A percentile compares a stretch with the other conserved stretches of the same genome.
Conservation (phyloP, 345 rosid species). For the Capsella bursapastoris region DNA sequence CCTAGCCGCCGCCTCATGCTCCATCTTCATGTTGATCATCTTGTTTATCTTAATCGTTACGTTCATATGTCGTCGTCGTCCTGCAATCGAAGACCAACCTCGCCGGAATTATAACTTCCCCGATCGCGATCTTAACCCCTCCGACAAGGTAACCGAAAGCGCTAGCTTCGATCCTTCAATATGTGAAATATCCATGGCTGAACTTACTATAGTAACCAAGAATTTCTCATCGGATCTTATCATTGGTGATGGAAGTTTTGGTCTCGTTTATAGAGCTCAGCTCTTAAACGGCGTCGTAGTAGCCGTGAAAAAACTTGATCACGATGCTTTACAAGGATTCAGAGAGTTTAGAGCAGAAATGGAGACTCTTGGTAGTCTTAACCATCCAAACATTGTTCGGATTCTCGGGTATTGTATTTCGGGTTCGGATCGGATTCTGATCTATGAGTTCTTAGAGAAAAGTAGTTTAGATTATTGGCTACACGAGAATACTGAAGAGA, state of each 20-base stretch:
- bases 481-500: constrained; percentile 42
- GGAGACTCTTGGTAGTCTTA: constrained; percentile 74
- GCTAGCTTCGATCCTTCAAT: constrained; percentile 67
- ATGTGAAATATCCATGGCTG: constrained; percentile 65
- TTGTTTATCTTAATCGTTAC: constrained; percentile 42
- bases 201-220: constrained; percentile 62
- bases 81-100: constrained; percentile 11
- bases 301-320: constrained; percentile 81
- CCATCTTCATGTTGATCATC: constrained; percentile 40
- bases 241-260: constrained; percentile 94
- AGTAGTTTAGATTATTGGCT: constrained; percentile 87
- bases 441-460: constrained; percentile 75
- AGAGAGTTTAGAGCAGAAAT: constrained; percentile 88
- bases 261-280: constrained; percentile 70
- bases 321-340: constrained; percentile 83
- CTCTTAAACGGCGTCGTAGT: constrained; percentile 65
- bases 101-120: constrained; percentile 15
- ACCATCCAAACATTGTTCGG: constrained; percentile 69
- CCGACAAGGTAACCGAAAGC: constrained; percentile 47
- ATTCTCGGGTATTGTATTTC: constrained; percentile 81
- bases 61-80: constrained; percentile 43
- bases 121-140: constrained; percentile 28
- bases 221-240: constrained; percentile 71
- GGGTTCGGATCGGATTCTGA: constrained; percentile 65
- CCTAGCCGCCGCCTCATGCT: constrained; percentile 45